phyloP scores from a whole-genome alignment of 2,329 filamentous ascomycete species.

The Venturia pyrina region DNA sequence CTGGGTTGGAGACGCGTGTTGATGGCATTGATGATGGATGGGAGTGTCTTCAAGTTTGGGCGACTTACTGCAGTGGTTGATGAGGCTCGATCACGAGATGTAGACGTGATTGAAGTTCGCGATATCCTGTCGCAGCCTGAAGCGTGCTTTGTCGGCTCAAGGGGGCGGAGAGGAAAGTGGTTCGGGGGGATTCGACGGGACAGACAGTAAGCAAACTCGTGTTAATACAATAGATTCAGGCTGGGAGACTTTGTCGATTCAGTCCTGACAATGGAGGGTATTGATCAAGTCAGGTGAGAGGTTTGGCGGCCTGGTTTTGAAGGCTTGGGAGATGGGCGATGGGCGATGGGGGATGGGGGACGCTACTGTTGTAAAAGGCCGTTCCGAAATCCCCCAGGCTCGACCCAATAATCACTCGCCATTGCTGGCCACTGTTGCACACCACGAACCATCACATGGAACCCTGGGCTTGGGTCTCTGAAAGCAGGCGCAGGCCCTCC shows the following conservation, averaged over 20 bases:
- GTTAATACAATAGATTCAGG: not conserved
- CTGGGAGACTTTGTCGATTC: not conserved
- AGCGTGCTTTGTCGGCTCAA: not conserved
- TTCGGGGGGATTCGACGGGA: not conserved
- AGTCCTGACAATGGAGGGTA: not conserved
- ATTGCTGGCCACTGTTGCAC: not conserved
- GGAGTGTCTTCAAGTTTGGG: not conserved
- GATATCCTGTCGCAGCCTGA: constrained; percentile 3
- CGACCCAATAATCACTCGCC: not conserved
- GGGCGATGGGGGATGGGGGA: too few relatives aligned
- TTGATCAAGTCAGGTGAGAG: not conserved
- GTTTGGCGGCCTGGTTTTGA: not conserved
- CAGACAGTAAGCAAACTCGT: not conserved
- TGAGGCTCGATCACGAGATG: not conserved
- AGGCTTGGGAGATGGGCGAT: too few relatives aligned
- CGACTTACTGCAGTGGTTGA: not conserved
- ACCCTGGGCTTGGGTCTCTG: too few relatives aligned
- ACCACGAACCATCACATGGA: not conserved
- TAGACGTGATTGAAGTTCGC: not conserved
- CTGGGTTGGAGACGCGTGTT: not conserved
- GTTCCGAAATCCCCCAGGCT: too few relatives aligned
- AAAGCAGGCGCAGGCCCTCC: too few relatives aligned
- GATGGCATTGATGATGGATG: not conserved
- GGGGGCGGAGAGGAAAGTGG: not conserved
- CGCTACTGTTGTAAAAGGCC: too few relatives aligned